These are phyloP conservation scores for Tephrocybe rancida DNA, from an alignment of 768 basidiomycete species.

Conservation along the genomic window DNA sequence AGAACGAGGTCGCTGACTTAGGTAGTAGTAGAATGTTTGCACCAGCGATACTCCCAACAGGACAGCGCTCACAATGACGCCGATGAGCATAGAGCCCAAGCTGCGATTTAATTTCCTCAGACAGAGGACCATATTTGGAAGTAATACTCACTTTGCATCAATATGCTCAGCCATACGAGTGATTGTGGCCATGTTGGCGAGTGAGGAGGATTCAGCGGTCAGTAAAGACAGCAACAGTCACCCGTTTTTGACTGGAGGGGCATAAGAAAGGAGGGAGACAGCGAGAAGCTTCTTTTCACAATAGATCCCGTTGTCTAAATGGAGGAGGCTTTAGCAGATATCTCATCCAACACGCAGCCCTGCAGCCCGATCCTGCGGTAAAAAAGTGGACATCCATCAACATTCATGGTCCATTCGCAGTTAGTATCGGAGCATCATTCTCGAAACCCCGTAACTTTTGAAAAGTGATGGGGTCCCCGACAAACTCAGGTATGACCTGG, in stretches of 20 bases:
- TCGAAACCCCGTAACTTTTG: too few relatives aligned
- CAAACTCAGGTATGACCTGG: too few relatives aligned
- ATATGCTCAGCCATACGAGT: constrained; percentile 10
- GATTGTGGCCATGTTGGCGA: constrained; percentile 1
- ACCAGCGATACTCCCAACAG: constrained; percentile 21
- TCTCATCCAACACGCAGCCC: too few relatives aligned
- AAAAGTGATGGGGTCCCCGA: too few relatives aligned
- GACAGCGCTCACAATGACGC: constrained; percentile 21
- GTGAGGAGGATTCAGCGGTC: background rate
- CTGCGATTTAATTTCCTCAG: constrained; percentile 4
- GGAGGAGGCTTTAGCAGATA: too few relatives aligned
- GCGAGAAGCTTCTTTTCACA: background rate
- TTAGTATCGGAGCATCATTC: too few relatives aligned
- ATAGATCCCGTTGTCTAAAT: too few relatives aligned
- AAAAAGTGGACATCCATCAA: too few relatives aligned
- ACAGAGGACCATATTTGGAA: background rate
- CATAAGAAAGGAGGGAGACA: background rate
- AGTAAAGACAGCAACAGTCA: background rate
- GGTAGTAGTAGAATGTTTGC: constrained; percentile 22
- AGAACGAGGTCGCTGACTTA: constrained; percentile 5
- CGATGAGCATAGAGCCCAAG: constrained; percentile 21
- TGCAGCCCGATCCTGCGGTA: too few relatives aligned
- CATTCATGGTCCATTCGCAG: too few relatives aligned
- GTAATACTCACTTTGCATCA: constrained; percentile 12
- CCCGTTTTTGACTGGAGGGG: background rate